phyloP scores from a whole-genome alignment of 495 filamentous ascomycete genomes.

The Bryoglossum gracile region DNA sequence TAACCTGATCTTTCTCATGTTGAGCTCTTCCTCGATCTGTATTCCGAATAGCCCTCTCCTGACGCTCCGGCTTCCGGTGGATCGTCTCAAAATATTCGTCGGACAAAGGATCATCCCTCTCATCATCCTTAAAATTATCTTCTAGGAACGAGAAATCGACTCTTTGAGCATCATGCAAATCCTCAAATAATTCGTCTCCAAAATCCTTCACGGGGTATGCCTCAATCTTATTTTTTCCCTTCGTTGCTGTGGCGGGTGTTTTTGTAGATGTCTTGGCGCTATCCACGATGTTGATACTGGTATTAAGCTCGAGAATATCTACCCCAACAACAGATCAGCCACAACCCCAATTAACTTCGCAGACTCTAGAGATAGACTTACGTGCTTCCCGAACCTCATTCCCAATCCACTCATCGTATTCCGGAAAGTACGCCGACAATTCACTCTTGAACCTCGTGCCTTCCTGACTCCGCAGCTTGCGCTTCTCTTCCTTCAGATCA shows the following conservation, averaged over 20 bases:
- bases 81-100: constrained; percentile 60
- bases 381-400: constrained; percentile 69
- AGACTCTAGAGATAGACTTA: constrained; percentile 33
- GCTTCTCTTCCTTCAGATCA: constrained; percentile 38
- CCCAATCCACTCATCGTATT: constrained; percentile 85
- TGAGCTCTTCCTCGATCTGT: constrained; percentile 86
- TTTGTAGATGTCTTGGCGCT: constrained; percentile 26
- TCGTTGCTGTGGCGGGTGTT: constrained; percentile 23
- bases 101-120: constrained; percentile 56
- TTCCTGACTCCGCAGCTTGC: constrained; percentile 50
- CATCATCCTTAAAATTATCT: constrained; percentile 31
- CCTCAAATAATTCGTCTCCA: constrained; percentile 36
- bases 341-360: constrained; percentile 4
- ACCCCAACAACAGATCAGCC: constrained; percentile 6
- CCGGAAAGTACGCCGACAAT: constrained; percentile 76
- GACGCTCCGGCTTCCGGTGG: constrained; percentile 73
- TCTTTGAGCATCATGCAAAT: constrained; percentile 44
- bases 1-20: constrained; percentile 84
- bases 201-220: constrained; percentile 38
- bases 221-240: constrained; percentile 21
- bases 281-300: constrained; percentile 50
- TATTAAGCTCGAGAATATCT: constrained; percentile 56
- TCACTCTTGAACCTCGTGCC: constrained; percentile 72
- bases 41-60: constrained; percentile 89
- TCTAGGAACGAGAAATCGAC: constrained; percentile 51